Conservation (phyloP, 176 grass and related monocot genomes). For the Lolium multiflorum region DNA sequence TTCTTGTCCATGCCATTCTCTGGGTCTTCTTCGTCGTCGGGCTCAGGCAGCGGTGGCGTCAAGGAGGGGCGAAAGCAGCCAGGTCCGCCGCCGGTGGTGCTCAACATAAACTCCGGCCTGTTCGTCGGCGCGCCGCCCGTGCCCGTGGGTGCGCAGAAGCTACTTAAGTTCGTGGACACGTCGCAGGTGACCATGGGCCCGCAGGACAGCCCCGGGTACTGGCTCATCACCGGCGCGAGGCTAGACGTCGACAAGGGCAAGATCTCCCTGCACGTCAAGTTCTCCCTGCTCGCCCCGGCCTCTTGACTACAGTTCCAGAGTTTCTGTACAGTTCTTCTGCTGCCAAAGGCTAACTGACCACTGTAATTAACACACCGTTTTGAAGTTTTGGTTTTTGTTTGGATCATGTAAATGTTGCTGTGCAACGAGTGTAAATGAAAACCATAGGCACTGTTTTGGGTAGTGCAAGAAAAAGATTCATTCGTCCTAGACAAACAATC, state of each 20-base stretch:
- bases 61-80: conserved; percentile 38
- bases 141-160: conserved; percentile 69
- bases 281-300: conserved; percentile 72
- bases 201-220: conserved; percentile 82
- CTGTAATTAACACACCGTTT: conserved; percentile 12
- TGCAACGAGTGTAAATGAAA: conserved; percentile 16
- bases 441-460: neutral
- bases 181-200: conserved; percentile 79
- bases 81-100: neutral
- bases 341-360: conserved; percentile 6
- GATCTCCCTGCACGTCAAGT: conserved; percentile 85
- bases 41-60: neutral
- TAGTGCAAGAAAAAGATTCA: conserved; percentile 16
- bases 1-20: conserved; percentile 55
- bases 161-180: conserved; percentile 86
- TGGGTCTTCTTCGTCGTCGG: conserved; percentile 19
- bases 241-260: conserved; percentile 81
- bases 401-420: neutral
- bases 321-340: conserved; percentile 37
- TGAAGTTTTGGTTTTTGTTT: neutral
- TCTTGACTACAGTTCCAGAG: conserved; percentile 43
- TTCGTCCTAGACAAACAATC: neutral
- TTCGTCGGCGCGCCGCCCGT: conserved; percentile 57
- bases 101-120: conserved; percentile 62
- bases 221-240: conserved; percentile 90